Evolutionary conservation across 2,329 filamentous ascomycete genomes (phyloP).

Genomic region (Graphilbum ipis-grandicollis): DNA sequence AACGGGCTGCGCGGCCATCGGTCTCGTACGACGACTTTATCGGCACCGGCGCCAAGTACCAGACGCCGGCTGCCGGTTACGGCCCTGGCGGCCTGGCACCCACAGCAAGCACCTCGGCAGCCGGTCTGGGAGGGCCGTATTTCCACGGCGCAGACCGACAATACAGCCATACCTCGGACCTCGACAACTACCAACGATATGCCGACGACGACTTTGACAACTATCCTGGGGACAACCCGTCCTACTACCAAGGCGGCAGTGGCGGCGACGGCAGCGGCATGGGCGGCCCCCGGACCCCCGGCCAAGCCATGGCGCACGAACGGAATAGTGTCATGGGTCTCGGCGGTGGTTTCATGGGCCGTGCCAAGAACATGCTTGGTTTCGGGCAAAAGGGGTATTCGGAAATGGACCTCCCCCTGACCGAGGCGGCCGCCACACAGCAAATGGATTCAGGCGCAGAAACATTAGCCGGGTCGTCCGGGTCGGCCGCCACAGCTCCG

Average conservation of each 20-base stretch:
- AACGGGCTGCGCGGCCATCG: constrained; percentile 53
- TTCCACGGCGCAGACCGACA: constrained; percentile 23
- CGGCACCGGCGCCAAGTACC: constrained; percentile 41
- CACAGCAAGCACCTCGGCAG: not conserved
- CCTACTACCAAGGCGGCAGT: constrained; percentile 50
- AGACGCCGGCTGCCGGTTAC: constrained; percentile 25
- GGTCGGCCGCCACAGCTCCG: constrained; percentile 19
- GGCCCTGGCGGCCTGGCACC: constrained; percentile 8
- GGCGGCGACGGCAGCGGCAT: constrained; percentile 37
- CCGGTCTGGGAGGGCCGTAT: constrained; percentile 24
- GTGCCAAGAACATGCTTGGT: constrained; percentile 77
- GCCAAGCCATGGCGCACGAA: constrained; percentile 44
- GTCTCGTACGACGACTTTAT: constrained; percentile 93
- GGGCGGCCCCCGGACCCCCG: constrained; percentile 23
- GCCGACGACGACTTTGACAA: constrained; percentile 75
- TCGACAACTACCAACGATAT: constrained; percentile 83
- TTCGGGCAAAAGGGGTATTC: constrained; percentile 71
- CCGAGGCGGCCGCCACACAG: constrained; percentile 41
- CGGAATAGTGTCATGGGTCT: constrained; percentile 79
- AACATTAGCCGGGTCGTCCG: no score
- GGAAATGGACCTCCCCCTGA: constrained; percentile 94
- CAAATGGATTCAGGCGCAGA: no score
- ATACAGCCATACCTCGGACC: constrained; percentile 59
- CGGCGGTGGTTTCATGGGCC: constrained; percentile 73
- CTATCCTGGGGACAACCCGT: constrained; percentile 58